Evolutionary conservation across 352 stramenopile species (phyloP).

Genomic region (Globisporangium polare): DNA sequence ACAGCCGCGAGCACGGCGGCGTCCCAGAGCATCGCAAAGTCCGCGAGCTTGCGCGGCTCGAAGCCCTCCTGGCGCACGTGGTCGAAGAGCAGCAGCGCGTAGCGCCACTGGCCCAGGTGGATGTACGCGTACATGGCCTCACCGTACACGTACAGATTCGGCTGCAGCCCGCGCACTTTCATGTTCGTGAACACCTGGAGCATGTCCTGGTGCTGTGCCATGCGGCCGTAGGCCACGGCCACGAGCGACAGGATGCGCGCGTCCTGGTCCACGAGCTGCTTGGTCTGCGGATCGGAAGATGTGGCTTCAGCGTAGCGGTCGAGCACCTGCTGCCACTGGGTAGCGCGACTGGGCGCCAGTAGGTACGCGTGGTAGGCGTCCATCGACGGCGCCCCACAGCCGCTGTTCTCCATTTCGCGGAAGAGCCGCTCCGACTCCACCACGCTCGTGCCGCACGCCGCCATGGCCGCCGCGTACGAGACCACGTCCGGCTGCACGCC

Average conservation of each 20-base stretch:
- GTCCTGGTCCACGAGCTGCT: slow-evolving; percentile 38
- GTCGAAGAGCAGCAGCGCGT: slow-evolving; percentile 73
- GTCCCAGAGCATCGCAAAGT: slow-evolving; percentile 61
- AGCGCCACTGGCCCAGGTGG: slow-evolving; percentile 51
- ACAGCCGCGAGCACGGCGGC: slow-evolving; percentile 50
- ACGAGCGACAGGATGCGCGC: slow-evolving; percentile 57
- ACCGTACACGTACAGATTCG: slow-evolving; percentile 67
- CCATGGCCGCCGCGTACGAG: slow-evolving; percentile 53
- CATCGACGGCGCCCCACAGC: slow-evolving; percentile 8
- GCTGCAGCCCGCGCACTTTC: slow-evolving; percentile 63
- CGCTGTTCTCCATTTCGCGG: slow-evolving; percentile 26
- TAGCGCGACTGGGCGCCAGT: slow-evolving; percentile 20
- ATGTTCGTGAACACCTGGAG: slow-evolving; percentile 65
- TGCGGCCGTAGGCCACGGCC: slow-evolving; percentile 49
- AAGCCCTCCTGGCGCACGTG: slow-evolving; percentile 58
- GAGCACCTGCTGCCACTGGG: slow-evolving; percentile 16
- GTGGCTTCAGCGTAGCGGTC: slow-evolving; percentile 18
- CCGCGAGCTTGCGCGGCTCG: slow-evolving; percentile 24
- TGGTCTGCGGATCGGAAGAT: neutral
- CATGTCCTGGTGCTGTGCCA: slow-evolving; percentile 43
- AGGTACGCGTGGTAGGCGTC: slow-evolving; percentile 32
- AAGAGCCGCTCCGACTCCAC: slow-evolving; percentile 44
- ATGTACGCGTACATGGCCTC: slow-evolving; percentile 73
- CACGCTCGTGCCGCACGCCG: slow-evolving; percentile 40
- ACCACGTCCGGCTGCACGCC: slow-evolving; percentile 42